These are phyloP conservation scores for Lentinula detonsa DNA, from an alignment of 768 basidiomycete genomes.

Conservation along the genomic window DNA sequence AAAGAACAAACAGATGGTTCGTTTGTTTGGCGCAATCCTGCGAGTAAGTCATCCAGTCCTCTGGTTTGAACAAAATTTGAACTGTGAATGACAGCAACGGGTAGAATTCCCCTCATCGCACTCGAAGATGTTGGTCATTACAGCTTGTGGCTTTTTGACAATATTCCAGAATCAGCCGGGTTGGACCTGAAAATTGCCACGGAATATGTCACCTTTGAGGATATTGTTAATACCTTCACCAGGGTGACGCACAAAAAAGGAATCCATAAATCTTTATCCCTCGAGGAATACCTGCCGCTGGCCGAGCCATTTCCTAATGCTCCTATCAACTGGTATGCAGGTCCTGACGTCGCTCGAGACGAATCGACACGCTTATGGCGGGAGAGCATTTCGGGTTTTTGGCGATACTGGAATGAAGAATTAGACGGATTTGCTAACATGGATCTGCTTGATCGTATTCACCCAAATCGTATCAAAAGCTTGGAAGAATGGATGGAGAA, in stretches of 20 bases:
- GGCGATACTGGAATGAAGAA: not conserved
- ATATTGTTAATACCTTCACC: not conserved
- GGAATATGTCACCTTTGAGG: not conserved
- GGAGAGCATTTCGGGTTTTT: not conserved
- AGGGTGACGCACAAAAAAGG: not conserved
- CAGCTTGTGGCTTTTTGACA: not conserved
- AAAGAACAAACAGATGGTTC: not conserved
- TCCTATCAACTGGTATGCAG: not conserved
- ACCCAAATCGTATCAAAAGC: not conserved
- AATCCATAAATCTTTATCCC: not conserved
- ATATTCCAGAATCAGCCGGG: not conserved
- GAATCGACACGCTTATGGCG: not conserved
- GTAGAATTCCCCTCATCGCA: not conserved
- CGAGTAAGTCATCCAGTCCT: not conserved
- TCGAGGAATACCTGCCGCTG: not conserved
- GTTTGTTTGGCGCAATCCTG: not conserved
- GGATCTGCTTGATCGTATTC: not conserved
- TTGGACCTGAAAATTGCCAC: not conserved
- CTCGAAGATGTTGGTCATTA: not conserved
- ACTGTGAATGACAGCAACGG: not conserved
- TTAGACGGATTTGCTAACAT: not conserved
- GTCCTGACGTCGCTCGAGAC: not conserved
- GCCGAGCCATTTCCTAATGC: not conserved
- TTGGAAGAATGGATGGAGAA: not conserved
- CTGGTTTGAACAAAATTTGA: not conserved